Evolutionary conservation across 192 early-diverging fungal genomes (phyloP).

Genomic region (Coemansia furcata): DNA sequence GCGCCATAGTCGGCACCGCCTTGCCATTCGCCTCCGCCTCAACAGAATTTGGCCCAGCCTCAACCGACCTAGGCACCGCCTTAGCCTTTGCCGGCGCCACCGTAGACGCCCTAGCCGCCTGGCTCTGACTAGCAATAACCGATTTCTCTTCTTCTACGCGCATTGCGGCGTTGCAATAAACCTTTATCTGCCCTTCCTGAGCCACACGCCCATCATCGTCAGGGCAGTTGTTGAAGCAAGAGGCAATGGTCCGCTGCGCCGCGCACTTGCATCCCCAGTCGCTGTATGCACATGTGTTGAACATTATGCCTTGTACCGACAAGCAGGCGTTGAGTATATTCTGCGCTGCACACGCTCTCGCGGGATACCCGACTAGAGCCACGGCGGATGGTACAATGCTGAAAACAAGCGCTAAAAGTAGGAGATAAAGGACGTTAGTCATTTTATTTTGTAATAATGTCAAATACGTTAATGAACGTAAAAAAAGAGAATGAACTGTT

Average conservation of each 20-base stretch:
- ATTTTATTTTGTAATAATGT: neutral
- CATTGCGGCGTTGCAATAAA: slow-evolving; percentile 43
- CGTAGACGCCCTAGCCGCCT: neutral
- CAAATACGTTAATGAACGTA: neutral
- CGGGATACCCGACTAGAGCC: neutral
- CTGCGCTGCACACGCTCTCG: slow-evolving; percentile 34
- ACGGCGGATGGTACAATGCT: neutral
- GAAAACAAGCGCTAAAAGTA: neutral
- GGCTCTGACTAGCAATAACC: neutral
- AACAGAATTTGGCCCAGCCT: neutral
- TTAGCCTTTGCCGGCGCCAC: neutral
- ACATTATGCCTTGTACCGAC: slow-evolving; percentile 13
- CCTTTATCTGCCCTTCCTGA: slow-evolving; percentile 38
- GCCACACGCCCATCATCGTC: slow-evolving; percentile 23
- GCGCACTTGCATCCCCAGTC: slow-evolving; percentile 55
- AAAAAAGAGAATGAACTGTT: neutral
- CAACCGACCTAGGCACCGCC: neutral
- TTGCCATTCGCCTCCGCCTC: neutral
- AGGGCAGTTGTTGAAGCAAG: slow-evolving; percentile 50
- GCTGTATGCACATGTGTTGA: slow-evolving; percentile 43
- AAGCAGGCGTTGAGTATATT: slow-evolving; percentile 43
- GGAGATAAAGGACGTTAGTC: neutral
- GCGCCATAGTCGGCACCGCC: neutral
- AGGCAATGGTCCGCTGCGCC: slow-evolving; percentile 40
- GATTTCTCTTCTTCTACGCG: slow-evolving; percentile 20